Base-by-base conservation (phyloP, 768 basidiomycete genomes). In the Neoboletus brunneissimus region DNA sequence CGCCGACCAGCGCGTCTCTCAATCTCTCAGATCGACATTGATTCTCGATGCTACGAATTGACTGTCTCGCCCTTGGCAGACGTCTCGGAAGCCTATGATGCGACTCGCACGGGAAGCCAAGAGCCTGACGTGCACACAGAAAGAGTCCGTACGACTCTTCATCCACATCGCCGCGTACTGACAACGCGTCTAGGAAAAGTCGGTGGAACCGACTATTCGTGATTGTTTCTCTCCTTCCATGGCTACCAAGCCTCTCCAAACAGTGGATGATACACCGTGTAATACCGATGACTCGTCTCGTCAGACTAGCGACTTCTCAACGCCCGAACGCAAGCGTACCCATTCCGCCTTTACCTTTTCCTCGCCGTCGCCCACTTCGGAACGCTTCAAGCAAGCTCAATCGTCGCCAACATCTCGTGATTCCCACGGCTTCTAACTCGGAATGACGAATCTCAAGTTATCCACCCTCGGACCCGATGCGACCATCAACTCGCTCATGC, bases 11-110 rank as follows among this genome's bases (percentile, higher is more conserved):
- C 61, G 0, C 60, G 56, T 51, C 67, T 68, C 23, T 70, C 67
- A 18, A 57, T 78, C 37, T 67, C 76, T 16, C 86, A 89, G 65
- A 77, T 76, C 4, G 72, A 76, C 41, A 83, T 87, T 51, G 84
- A 89, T 63, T 82, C 89, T n/a, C 81, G 81, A 48, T 90, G 89
- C 72, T 89, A 90, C 65, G 89, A 89, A 64, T 67, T 91, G 60
- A 91, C 89, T 5, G 89, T 91, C 60, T 75, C 81, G 64, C 89
- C 89, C 43, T 71, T 91, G 61, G 89, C 89, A 37, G 89, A 91
- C 69, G 84, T 91, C 47, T 86, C 78, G 41, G 76, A 80, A 58
- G 89, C 89, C 0, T 89, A 87, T 65, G 85, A 85, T 47, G 72
- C 74, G 29, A 60, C 73, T 20, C 69, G 68, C 27, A 64, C 73